Base-by-base conservation (phyloP, 2,329 filamentous ascomycete species). In the Verticillium albo-atrum region DNA sequence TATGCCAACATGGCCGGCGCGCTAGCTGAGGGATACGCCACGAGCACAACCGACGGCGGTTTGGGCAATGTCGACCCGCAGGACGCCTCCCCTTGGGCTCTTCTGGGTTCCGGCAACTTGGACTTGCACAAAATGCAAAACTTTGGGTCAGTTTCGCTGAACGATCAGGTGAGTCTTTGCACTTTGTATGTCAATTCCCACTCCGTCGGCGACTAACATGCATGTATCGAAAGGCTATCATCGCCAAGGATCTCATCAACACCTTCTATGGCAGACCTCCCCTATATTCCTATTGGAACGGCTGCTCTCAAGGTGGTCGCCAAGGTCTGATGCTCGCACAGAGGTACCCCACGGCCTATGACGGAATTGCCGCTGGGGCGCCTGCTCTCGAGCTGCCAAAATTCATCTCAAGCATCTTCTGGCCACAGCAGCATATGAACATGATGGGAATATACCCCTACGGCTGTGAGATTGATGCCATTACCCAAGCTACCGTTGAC, bases 281-380 rank as follows among this genome's bases (percentile, higher is more conserved):
- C 12, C 66, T 71, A 3, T 79, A 77, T 65, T 77, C 73, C 7
- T 82, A 82, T 67, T 82, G 76, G 62, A 70, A 74, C 15, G 81
- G 80, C 28, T 83, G 81, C 66, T 81, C 78, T 1, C 82, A 79
- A 0, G 81, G 81, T 20, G 81, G 81, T 3, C 70, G 80, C 3
- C 79, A 84, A 68, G 81, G 80, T 17, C 67, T 81, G 17, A 79
- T 78, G 58, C 73, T 77, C 47, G 73, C 77, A 5, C 75, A 82
- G 62, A 65, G 72, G 30, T 81, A 75, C 62, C 80, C 80, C 0
- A 73, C 81, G 5, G 79, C 81, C 59, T 82, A 81, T 57, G 77
- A 82, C 59, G 80, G 80, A 23, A 74, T 81, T 17, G 56, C 50
- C 7, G 56, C 59, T 2, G 35, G 53, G 2, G 61, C 61, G 3